phyloP scores from a whole-genome alignment of 176 grass and related monocot species.

The Carex kokanica region DNA sequence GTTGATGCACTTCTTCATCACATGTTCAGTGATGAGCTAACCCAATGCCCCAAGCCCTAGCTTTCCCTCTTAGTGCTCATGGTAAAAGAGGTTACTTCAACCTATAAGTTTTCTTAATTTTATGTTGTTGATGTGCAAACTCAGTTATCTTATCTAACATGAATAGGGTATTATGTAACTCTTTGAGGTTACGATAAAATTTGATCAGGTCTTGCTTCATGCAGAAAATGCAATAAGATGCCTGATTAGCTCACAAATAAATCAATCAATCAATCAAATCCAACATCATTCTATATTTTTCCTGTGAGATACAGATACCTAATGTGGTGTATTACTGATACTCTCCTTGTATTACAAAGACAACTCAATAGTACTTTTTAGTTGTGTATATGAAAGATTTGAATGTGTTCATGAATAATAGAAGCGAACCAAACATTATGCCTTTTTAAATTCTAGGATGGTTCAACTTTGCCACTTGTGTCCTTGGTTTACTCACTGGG shows the following conservation, averaged over 20 bases:
- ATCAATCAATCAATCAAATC: background rate
- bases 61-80: constrained; percentile 27
- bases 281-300: background rate
- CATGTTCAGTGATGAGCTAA: constrained; percentile 82
- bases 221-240: background rate
- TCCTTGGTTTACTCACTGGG: background rate
- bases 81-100: constrained; percentile 16
- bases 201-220: background rate
- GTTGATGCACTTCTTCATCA: constrained; percentile 93
- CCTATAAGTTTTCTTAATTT: constrained; percentile 4
- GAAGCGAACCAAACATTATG: background rate
- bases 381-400: background rate
- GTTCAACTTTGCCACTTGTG: background rate
- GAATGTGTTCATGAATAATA: background rate
- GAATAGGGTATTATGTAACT: background rate
- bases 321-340: background rate
- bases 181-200: background rate
- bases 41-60: constrained; percentile 43
- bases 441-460: no score
- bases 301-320: background rate
- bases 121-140: constrained; percentile 20
- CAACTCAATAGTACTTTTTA: background rate
- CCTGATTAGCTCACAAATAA: background rate
- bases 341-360: background rate
- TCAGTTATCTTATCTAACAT: constrained; percentile 7